phyloP scores from a whole-genome alignment of 2,329 filamentous ascomycete species.

The Pyrenophora seminiperda region DNA sequence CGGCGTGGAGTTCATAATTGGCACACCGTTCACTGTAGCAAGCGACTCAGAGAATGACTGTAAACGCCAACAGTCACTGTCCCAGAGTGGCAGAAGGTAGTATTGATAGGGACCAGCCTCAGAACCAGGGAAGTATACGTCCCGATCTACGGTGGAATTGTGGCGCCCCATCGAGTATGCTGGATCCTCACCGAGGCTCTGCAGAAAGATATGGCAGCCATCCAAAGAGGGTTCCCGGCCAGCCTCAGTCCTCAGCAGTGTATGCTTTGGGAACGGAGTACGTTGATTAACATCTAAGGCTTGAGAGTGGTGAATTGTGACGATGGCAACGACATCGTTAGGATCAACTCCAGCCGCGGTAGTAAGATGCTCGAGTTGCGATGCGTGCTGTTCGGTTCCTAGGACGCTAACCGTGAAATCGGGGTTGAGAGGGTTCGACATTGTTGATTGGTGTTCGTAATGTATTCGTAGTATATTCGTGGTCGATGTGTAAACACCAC shows the following conservation, averaged over 20 bases:
- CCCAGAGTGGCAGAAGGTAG: constrained; percentile 6
- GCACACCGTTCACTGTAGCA: constrained; percentile 18
- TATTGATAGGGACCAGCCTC: constrained; percentile 13
- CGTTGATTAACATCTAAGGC: constrained; percentile 10
- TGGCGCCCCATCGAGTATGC: constrained; percentile 16
- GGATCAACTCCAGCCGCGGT: constrained; percentile 7
- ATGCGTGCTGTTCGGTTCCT: too few species aligned
- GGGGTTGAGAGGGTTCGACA: too few species aligned
- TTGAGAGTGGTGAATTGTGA: constrained; percentile 15
- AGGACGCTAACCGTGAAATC: too few species aligned
- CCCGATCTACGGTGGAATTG: not conserved
- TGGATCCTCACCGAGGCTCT: not conserved
- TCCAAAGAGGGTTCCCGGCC: not conserved
- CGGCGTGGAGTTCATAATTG: constrained; percentile 9
- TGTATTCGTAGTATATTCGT: too few species aligned
- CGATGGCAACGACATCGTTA: constrained; percentile 17
- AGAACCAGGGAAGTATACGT: constrained; percentile 23
- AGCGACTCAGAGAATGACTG: constrained; percentile 15
- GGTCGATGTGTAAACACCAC: too few species aligned
- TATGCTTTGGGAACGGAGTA: constrained; percentile 5
- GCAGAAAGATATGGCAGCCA: constrained; percentile 18
- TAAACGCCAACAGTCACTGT: constrained; percentile 15
- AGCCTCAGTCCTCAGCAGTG: not conserved
- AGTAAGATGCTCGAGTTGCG: constrained; percentile 2
- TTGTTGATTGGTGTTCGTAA: too few species aligned